phyloP scores from a whole-genome alignment of 225 moss, liverwort and hornwort species.

The Physcomitrellopsis africana region DNA sequence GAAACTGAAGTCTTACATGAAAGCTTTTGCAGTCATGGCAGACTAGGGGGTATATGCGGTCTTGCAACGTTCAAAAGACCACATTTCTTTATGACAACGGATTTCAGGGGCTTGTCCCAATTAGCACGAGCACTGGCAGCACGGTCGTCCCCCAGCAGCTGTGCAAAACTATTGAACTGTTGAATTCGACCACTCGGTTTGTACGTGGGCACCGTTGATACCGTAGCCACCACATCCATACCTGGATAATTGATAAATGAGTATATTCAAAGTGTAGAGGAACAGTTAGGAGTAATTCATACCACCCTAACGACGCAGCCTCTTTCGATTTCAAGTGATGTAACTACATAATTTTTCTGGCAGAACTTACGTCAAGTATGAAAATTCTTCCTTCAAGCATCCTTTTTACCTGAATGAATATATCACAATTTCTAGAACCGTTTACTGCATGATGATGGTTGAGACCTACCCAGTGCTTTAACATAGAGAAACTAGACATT shows the following conservation, averaged over 20 bases:
- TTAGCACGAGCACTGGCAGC: conserved; percentile 88
- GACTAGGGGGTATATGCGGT: conserved; percentile 56
- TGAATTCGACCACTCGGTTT: conserved; percentile 79
- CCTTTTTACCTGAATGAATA: too few relatives aligned
- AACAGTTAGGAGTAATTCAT: conserved; percentile 6
- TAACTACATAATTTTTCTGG: not conserved
- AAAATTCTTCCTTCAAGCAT: too few relatives aligned
- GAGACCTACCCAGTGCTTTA: not conserved
- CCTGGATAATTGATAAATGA: conserved; percentile 52
- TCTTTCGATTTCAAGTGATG: conserved; percentile 4
- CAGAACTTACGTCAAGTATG: not conserved
- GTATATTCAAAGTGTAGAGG: conserved; percentile 23
- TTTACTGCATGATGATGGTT: not conserved
- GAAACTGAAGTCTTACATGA: conserved; percentile 22
- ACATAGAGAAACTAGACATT: not conserved
- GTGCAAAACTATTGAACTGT: conserved; percentile 90
- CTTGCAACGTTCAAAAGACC: conserved; percentile 67
- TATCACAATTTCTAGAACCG: too few relatives aligned
- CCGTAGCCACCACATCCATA: conserved; percentile 84
- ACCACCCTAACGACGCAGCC: conserved; percentile 10
- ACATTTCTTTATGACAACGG: conserved; percentile 88
- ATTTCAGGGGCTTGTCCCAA: conserved; percentile 90
- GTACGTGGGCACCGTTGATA: conserved; percentile 83
- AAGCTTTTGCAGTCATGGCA: conserved; percentile 35
- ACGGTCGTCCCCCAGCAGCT: conserved; percentile 87